phyloP scores from a whole-genome alignment of 306 rosid genomes.

The Argentina anserina region DNA sequence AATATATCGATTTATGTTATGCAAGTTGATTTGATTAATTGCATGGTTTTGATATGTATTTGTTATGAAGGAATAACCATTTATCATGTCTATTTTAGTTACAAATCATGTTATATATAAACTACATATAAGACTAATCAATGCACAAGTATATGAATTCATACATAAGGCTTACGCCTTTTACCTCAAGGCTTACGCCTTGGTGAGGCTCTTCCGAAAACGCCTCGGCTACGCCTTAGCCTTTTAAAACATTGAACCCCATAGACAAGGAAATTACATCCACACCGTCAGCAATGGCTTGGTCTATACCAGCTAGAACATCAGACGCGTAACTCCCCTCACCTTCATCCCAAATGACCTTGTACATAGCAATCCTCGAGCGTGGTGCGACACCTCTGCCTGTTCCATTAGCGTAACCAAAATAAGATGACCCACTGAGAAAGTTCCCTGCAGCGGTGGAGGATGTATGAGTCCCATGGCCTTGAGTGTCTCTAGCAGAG shows the following conservation, averaged over 20 bases:
- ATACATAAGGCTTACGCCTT: too few relatives aligned
- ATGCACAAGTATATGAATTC: too few relatives aligned
- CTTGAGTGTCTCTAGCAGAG: slow-evolving; percentile 25
- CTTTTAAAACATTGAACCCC: background rate
- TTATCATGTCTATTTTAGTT: too few relatives aligned
- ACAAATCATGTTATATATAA: too few relatives aligned
- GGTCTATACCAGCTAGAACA: slow-evolving; percentile 20
- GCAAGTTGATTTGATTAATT: too few relatives aligned
- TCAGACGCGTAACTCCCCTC: slow-evolving; percentile 16
- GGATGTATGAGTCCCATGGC: slow-evolving; percentile 31
- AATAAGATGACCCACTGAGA: slow-evolving; percentile 5
- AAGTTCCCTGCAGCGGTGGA: slow-evolving; percentile 21
- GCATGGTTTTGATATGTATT: too few relatives aligned
- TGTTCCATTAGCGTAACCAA: slow-evolving; percentile 26
- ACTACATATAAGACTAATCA: too few relatives aligned
- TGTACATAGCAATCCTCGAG: slow-evolving; percentile 21
- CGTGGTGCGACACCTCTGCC: slow-evolving; percentile 29
- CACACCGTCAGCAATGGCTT: slow-evolving; percentile 20
- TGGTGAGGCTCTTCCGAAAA: too few relatives aligned
- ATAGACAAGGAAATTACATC: slow-evolving; percentile 24
- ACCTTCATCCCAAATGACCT: slow-evolving; percentile 17
- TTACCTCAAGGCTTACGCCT: too few relatives aligned
- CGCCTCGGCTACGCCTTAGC: too few relatives aligned
- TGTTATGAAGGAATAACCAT: too few relatives aligned
- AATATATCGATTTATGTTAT: too few relatives aligned